Conservation (phyloP, 441 rosid genomes). For the Cnidoscolus chayamansa region DNA sequence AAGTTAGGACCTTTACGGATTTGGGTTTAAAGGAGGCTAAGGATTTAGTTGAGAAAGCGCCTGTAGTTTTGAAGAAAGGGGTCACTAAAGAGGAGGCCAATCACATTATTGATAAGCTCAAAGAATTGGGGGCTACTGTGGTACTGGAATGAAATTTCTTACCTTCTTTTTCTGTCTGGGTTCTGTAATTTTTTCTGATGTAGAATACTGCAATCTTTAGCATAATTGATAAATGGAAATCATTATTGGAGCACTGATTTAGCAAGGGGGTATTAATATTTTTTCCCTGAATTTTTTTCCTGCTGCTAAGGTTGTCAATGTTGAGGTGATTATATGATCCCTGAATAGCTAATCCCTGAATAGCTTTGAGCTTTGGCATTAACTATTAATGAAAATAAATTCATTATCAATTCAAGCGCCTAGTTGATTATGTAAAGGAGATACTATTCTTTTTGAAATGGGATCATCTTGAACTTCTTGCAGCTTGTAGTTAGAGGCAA, state of each 20-base stretch:
- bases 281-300: neutral
- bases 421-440: neutral
- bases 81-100: constrained; percentile 74
- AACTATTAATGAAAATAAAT: neutral
- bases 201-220: constrained; percentile 13
- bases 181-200: constrained; percentile 7
- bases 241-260: neutral
- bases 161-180: neutral
- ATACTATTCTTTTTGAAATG: neutral
- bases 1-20: constrained; percentile 61
- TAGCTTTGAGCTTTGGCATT: neutral
- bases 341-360: no score
- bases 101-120: constrained; percentile 51
- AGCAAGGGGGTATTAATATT: no score
- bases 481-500: neutral
- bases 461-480: neutral
- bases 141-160: constrained; percentile 29
- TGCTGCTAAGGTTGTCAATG: neutral
- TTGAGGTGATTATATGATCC: neutral
- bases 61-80: constrained; percentile 63
- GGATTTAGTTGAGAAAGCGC: constrained; percentile 76
- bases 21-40: constrained; percentile 80
- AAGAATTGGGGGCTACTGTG: constrained; percentile 37
- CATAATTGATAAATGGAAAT: neutral
- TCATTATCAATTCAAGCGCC: neutral